Base-by-base conservation (phyloP, 257 asterid species). In the Plantago elongata region DNA sequence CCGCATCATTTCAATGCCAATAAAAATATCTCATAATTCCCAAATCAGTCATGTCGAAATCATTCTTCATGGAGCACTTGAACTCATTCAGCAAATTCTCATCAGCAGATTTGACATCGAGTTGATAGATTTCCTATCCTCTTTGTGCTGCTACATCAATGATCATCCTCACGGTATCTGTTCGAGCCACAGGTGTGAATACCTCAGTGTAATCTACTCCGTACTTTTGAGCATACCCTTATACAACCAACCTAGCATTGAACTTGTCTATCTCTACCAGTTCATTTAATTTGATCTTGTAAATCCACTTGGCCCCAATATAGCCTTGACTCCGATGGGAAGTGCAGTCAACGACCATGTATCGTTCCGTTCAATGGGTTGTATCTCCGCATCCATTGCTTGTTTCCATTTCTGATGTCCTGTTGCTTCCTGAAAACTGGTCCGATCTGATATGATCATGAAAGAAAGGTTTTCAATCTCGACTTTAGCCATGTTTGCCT, bases 331-430 rank as follows among this genome's bases (percentile, higher is more conserved):
- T 15, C 67, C 67, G 3, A 13, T 13, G 0, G 67, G 59, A 29
- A 62, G 16, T 9, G 48, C 58, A 13, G 27, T 7, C 11, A 62
- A 11, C 34, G 48, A 46, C 58, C 58, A 62, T 0, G 58, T 62
- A 7, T 46, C 46, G 30, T 62, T 62, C 9, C 27, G 13, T 50
- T 44, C 42, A 2, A 61, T 61, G 3, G 65, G 17, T 3, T 45
- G 43, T 1, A 61, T 45, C n/a, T 62, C 47, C n/a, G 44, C 57
- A 47, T 62, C 58, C 57, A 62, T 61, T 3, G 65, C 56, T 44
- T 42, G 11, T 48, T 17, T 61, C 65, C 56, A 46, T 10, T 44
- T 61, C 13, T 29, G 13, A 11, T 12, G 5, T 15, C 14, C 34
- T 3, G 13, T 4, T 11, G 58, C 48, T 2, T 29, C 46, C 2